Base-by-base conservation (phyloP, 176 grass and related monocot species). In the Eleusine coracana region DNA sequence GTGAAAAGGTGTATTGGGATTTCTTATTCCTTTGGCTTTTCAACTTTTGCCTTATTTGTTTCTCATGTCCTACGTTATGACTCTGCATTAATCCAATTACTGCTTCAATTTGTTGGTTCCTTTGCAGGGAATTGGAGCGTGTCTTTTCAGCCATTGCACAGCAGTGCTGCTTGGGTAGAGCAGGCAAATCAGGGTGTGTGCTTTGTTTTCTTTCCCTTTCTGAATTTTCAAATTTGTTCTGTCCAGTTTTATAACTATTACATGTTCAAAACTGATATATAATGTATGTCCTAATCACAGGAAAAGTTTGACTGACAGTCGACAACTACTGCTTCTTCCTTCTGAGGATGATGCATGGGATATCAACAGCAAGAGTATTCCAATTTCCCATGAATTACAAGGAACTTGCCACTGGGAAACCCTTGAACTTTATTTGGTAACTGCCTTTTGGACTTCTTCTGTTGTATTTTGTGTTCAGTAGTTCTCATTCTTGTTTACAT, bases 361-460 rank as follows among this genome's bases (percentile, higher is more conserved):
- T 70, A 68, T 73, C 28, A 82, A 78, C 66, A 86, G 8, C 69
- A 92, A 83, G 67, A 72, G 55, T 80, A 90, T 84, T 62, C 61
- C 82, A 54, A 63, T 76, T 28, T 64, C 73, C 85, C 68, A 89
- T 79, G 87, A 95, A 63, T 73, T 91, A 49, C 88, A 86, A 17
- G 91, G 92, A 87, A 95, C 77, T 80, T 82, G 89, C 80, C 82
- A 92, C 14, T 95, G 96, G 96, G 92, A 98, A 86, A 86, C 85
- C 81, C 92, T 98, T 85, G 92, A 95, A 86, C 71, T 88, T 63
- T 88, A 93, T 87, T 88, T 95, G 78, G 96, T 98, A 89, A 80
- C 87, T 86, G 11, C 12, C 14, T 82, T 80, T 64, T 70, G 23
- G 38, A 1, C 34, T 87, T 39, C 49, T 44, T 60, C 6, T 80